Conservation (phyloP, 768 basidiomycete species). For the Boletus bicolor region DNA sequence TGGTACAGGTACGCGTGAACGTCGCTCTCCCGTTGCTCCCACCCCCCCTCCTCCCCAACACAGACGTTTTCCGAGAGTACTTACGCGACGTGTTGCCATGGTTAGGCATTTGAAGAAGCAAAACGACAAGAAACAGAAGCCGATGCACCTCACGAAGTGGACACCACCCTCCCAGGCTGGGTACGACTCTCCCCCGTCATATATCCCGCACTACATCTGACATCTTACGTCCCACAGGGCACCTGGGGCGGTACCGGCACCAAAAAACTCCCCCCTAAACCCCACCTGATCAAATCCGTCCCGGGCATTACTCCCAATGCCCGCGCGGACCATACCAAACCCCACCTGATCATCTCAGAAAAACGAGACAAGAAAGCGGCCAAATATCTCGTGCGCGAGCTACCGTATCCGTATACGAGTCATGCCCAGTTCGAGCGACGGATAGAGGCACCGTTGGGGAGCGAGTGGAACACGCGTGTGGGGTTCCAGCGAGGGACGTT, state of each 20-base stretch:
- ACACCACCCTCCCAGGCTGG: slow-evolving; percentile 94
- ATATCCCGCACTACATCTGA: neutral
- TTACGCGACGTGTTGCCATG: neutral
- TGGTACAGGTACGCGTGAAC: slow-evolving; percentile 64
- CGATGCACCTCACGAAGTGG: slow-evolving; percentile 85
- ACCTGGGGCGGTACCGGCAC: slow-evolving; percentile 86
- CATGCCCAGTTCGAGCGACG: slow-evolving; percentile 87
- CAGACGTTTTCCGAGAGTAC: neutral
- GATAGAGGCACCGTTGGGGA: slow-evolving; percentile 77
- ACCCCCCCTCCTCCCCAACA: neutral
- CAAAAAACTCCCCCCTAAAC: slow-evolving; percentile 56
- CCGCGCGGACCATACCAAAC: slow-evolving; percentile 81
- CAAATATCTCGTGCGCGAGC: slow-evolving; percentile 85
- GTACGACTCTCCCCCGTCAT: slow-evolving; percentile 42
- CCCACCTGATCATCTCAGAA: slow-evolving; percentile 94
- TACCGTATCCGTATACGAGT: slow-evolving; percentile 94
- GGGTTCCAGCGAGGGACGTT: slow-evolving; percentile 81
- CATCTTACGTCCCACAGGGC: slow-evolving; percentile 48
- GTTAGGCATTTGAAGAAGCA: slow-evolving; percentile 78
- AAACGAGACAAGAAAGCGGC: slow-evolving; percentile 91
- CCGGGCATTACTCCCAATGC: slow-evolving; percentile 75
- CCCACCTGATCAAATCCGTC: slow-evolving; percentile 74
- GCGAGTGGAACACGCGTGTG: slow-evolving; percentile 91
- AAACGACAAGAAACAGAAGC: slow-evolving; percentile 80
- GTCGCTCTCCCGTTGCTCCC: too few relatives aligned